Percentiles rank a stretch among this genome's conserved stretches.
These are phyloP conservation scores for Coleophoma cylindrospora DNA, from an alignment of 2,329 filamentous ascomycete genomes.

Conservation along the genomic window DNA sequence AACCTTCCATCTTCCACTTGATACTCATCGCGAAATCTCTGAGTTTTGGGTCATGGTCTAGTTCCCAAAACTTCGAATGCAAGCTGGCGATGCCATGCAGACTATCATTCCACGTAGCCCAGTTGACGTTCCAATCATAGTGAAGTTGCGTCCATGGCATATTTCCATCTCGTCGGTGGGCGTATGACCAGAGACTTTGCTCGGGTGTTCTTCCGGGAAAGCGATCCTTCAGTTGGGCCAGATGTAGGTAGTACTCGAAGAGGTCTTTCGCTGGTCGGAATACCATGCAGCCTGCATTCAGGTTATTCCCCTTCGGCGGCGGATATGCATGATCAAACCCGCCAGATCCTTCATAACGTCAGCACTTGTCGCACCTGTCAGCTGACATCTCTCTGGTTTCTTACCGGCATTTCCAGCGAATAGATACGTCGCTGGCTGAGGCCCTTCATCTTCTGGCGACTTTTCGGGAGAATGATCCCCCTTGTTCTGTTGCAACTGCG, in stretches of 20 bases:
- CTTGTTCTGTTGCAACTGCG: neutral
- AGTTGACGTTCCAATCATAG: slow-evolving; percentile 31
- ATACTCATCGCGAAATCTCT: neutral
- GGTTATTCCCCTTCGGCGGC: neutral
- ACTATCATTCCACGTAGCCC: slow-evolving; percentile 25
- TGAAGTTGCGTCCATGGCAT: slow-evolving; percentile 35
- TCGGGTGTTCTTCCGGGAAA: slow-evolving; percentile 32
- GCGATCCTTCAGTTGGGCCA: slow-evolving; percentile 28
- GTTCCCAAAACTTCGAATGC: slow-evolving; percentile 33
- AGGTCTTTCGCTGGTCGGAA: slow-evolving; percentile 30
- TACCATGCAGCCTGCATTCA: slow-evolving; percentile 31
- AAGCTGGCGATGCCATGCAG: slow-evolving; percentile 25
- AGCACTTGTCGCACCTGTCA: neutral
- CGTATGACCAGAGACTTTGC: slow-evolving; percentile 36
- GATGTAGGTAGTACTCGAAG: slow-evolving; percentile 29
- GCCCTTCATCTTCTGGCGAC: slow-evolving; percentile 9
- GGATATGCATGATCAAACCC: neutral
- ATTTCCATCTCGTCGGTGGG: slow-evolving; percentile 28
- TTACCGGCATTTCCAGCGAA: neutral
- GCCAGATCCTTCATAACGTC: neutral
- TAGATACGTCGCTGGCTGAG: neutral
- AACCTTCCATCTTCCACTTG: neutral
- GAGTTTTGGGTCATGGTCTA: neutral
- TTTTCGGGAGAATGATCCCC: neutral
- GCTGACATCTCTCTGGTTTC: neutral